phyloP scores from a whole-genome alignment of 768 basidiomycete species.

The Amyloporia xantha region DNA sequence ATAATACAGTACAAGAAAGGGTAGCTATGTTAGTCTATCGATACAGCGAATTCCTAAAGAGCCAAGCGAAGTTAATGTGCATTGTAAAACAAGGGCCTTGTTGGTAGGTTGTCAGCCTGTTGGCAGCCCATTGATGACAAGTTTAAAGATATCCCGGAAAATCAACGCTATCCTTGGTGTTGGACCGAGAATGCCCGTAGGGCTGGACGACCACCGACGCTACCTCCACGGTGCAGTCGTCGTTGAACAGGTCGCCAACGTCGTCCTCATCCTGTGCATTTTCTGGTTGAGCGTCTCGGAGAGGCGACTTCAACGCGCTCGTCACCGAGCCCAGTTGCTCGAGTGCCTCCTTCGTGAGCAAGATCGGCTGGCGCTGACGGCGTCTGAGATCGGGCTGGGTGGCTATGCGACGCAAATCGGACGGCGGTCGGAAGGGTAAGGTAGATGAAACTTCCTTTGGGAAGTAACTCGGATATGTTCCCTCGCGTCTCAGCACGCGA shows the following conservation, averaged over 20 bases:
- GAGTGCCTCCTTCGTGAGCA: neutral
- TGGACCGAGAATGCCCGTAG: neutral
- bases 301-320: neutral
- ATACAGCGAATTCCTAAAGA: too few species aligned
- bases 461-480: neutral
- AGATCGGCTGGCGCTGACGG: neutral
- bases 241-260: neutral
- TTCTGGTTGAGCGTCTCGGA: neutral
- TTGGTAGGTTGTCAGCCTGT: too few species aligned
- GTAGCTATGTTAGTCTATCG: too few species aligned
- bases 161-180: too few species aligned
- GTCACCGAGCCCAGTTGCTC: neutral
- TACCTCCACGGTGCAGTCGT: neutral
- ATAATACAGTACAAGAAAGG: too few species aligned
- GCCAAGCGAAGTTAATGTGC: too few species aligned
- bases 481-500: neutral
- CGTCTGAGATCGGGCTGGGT: neutral
- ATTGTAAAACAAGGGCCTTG: too few species aligned
- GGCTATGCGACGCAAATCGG: neutral
- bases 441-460: neutral
- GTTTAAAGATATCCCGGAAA: too few species aligned
- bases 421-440: neutral
- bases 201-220: slow-evolving; percentile 1
- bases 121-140: too few species aligned
- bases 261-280: neutral